Percentiles rank a stretch among this genome's conserved stretches.
Evolutionary conservation across 106 monocot species (phyloP).

Genomic region (Dendrobium huoshanense): DNA sequence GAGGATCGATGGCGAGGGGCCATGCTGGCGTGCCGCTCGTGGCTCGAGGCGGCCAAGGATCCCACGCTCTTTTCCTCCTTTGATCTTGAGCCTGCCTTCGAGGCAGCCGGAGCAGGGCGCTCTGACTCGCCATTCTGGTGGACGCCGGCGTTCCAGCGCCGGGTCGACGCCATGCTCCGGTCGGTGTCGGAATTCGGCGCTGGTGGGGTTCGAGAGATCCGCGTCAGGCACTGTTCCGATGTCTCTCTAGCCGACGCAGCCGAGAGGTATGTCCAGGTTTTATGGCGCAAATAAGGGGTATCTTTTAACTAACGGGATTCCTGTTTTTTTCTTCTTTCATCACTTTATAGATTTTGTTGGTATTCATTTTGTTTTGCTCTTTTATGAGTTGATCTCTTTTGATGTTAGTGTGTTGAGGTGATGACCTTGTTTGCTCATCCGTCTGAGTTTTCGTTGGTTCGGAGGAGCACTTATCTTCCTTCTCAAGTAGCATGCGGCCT

Average conservation of each 20-base stretch:
- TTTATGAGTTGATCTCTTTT: neutral
- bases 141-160: constrained; percentile 70
- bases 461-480: neutral
- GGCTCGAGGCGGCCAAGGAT: constrained; percentile 66
- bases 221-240: constrained; percentile 87
- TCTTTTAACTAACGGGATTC: neutral
- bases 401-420: neutral
- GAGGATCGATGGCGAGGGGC: constrained; percentile 58
- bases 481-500: neutral
- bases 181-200: constrained; percentile 34
- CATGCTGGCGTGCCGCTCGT: constrained; percentile 53
- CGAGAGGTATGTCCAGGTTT: constrained; percentile 41
- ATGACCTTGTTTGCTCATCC: neutral
- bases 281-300: too few relatives aligned
- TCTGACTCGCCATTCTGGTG: constrained; percentile 61
- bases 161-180: constrained; percentile 64
- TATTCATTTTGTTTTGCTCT: neutral
- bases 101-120: constrained; percentile 22
- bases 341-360: neutral
- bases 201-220: constrained; percentile 28
- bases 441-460: neutral
- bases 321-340: neutral
- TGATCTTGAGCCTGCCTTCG: constrained; percentile 68
- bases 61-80: constrained; percentile 42
- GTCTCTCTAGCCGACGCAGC: constrained; percentile 30